Evolutionary conservation across 2,329 filamentous ascomycete species (phyloP).

Genomic region (Aspergillus pseudotamarii): DNA sequence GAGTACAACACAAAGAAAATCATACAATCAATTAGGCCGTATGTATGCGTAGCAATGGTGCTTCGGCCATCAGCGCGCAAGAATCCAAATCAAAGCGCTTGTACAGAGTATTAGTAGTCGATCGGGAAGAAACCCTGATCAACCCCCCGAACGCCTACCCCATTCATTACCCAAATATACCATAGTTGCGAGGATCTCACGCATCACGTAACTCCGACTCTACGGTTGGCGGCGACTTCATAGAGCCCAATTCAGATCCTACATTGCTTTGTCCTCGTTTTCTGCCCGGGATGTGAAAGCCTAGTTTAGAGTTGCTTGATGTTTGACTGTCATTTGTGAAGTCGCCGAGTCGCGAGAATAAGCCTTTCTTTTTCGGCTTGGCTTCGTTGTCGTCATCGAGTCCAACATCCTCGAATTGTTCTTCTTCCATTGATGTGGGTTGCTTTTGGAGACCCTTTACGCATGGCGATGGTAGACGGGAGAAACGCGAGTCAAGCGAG

Average conservation of each 20-base stretch:
- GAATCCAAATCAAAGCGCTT: neutral
- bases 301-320: conserved; percentile 48
- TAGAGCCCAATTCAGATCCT: conserved; percentile 70
- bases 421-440: conserved; percentile 70
- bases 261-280: conserved; percentile 72
- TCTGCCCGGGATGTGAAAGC: conserved; percentile 70
- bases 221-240: conserved; percentile 46
- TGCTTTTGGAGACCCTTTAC: conserved; percentile 51
- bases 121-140: neutral
- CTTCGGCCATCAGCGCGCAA: neutral
- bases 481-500: conserved; percentile 76
- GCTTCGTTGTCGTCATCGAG: conserved; percentile 69
- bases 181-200: neutral
- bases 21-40: neutral
- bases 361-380: conserved; percentile 75
- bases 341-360: conserved; percentile 75
- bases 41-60: neutral
- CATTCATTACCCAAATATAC: neutral
- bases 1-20: neutral
- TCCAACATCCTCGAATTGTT: conserved; percentile 87
- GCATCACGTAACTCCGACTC: conserved; percentile 24
- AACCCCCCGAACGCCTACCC: conserved; percentile 4
- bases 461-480: conserved; percentile 63
- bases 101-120: neutral
- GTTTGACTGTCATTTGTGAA: conserved; percentile 39